phyloP scores from a whole-genome alignment of 2,329 filamentous ascomycete species.

The Paramyrothecium roridum region DNA sequence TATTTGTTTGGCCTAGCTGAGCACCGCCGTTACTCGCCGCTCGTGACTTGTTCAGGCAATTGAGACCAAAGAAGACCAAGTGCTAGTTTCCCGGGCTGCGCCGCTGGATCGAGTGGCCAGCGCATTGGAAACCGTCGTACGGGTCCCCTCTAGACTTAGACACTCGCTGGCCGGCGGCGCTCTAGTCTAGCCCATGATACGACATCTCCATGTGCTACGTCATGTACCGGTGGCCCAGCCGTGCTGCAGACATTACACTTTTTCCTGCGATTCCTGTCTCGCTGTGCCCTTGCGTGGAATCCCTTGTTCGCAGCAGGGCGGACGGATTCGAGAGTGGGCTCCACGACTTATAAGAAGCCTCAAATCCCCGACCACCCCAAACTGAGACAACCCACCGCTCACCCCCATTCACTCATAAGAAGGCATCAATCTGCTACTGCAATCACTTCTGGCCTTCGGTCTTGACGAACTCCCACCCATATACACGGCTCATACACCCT shows the following conservation, averaged over 20 bases:
- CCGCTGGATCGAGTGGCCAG: background rate
- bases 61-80: background rate
- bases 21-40: background rate
- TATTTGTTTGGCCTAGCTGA: background rate
- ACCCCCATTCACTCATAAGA: background rate
- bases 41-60: background rate
- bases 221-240: background rate
- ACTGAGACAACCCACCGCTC: no score
- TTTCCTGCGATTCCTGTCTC: background rate
- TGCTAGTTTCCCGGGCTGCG: background rate
- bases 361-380: background rate
- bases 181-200: background rate
- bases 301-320: background rate
- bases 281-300: background rate
- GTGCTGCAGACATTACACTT: background rate
- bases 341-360: background rate
- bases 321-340: background rate
- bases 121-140: background rate
- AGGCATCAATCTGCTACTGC: background rate
- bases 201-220: background rate
- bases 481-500: background rate
- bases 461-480: background rate
- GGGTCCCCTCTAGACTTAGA: no score
- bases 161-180: background rate
- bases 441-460: background rate